Percentiles rank a stretch among this genome's conserved stretches.
phyloP scores from a whole-genome alignment of 2,329 filamentous ascomycete genomes.

The Beauveria brongniartii region DNA sequence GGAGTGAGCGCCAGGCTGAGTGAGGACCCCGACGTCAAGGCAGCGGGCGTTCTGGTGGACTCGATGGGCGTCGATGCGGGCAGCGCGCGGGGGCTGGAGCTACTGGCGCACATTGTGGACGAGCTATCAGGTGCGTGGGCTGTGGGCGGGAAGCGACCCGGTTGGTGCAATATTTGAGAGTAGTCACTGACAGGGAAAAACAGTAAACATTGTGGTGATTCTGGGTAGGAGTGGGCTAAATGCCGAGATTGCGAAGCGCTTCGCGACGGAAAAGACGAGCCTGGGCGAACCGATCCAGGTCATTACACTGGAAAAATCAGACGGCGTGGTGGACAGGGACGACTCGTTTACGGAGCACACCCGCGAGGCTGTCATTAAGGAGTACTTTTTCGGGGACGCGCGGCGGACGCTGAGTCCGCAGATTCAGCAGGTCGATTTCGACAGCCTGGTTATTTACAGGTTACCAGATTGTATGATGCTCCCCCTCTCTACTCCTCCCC shows the following conservation, averaged over 20 bases:
- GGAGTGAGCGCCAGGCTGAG: conserved; percentile 69
- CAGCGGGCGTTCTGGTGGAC: conserved; percentile 78
- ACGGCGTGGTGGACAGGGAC: conserved; percentile 73
- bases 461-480: conserved; percentile 48
- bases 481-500: not conserved
- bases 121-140: conserved; percentile 41
- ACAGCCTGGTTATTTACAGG: conserved; percentile 65
- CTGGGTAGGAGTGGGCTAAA: conserved; percentile 72
- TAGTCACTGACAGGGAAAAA: not conserved
- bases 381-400: conserved; percentile 88
- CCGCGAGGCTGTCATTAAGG: conserved; percentile 70
- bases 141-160: not conserved
- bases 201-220: conserved; percentile 73
- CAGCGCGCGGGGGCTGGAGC: conserved; percentile 61
- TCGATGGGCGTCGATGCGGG: conserved; percentile 62
- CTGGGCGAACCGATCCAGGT: conserved; percentile 64
- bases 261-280: conserved; percentile 46
- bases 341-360: conserved; percentile 63
- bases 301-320: conserved; percentile 73
- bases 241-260: conserved; percentile 64
- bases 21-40: conserved; percentile 63
- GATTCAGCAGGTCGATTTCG: conserved; percentile 76
- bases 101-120: conserved; percentile 66
- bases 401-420: conserved; percentile 75
- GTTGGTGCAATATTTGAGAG: too few species aligned